Evolutionary conservation across 345 rosid species (phyloP).

Genomic region (Gossypioides kirkii): DNA sequence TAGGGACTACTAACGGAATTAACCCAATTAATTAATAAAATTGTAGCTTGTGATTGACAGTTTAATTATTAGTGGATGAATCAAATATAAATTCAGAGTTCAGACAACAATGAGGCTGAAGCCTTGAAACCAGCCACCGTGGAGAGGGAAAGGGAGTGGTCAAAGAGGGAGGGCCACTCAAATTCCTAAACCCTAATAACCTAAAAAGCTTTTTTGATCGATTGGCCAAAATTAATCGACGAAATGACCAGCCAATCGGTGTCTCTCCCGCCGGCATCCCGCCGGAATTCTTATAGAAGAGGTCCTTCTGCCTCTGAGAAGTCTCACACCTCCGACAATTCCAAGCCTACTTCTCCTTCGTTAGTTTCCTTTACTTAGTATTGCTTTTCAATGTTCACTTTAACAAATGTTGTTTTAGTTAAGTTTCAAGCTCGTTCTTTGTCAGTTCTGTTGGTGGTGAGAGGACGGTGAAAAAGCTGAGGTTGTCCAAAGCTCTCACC

Average conservation of each 20-base stretch:
- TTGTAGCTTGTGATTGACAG: no score
- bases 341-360: constrained; percentile 78
- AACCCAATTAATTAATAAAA: no score
- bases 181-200: constrained; percentile 6
- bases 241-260: constrained; percentile 60
- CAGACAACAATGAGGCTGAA: background rate
- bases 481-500: constrained; percentile 90
- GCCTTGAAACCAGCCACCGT: background rate
- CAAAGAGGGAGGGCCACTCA: background rate
- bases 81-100: no score
- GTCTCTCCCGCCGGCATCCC: constrained; percentile 42
- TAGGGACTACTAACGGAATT: no score
- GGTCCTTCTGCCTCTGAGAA: constrained; percentile 48
- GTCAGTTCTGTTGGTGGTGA: constrained; percentile 44
- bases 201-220: background rate
- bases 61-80: no score
- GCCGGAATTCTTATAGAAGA: constrained; percentile 49
- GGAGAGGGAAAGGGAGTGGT: constrained; percentile 3
- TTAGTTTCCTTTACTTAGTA: constrained; percentile 24
- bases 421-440: background rate
- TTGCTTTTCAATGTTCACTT: background rate
- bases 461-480: constrained; percentile 89
- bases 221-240: background rate
- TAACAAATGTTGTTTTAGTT: background rate
- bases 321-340: constrained; percentile 45